Evolutionary conservation across 352 stramenopile species (phyloP).

Genomic region (Globisporangium canariense): DNA sequence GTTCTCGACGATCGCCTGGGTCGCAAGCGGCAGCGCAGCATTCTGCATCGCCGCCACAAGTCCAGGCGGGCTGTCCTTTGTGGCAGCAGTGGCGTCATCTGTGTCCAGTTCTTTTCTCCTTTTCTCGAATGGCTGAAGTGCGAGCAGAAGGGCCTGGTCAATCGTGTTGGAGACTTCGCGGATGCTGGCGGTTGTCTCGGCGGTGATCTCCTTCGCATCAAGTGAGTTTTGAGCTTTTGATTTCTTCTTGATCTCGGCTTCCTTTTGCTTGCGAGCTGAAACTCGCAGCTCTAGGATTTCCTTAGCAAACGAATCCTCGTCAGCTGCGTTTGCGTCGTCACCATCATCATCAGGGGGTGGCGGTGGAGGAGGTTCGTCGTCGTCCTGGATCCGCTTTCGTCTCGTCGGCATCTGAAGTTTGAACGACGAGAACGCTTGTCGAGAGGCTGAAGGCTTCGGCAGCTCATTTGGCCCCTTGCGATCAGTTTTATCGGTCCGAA

Average conservation of each 20-base stretch:
- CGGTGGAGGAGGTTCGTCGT: conserved; percentile 17
- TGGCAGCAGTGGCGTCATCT: conserved; percentile 17
- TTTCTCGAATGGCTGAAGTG: conserved; percentile 49
- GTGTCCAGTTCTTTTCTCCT: conserved; percentile 31
- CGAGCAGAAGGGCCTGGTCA: conserved; percentile 39
- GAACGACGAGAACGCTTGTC: neutral
- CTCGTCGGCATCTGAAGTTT: conserved; percentile 5
- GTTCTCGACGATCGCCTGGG: conserved; percentile 40
- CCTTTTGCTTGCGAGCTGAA: conserved; percentile 14
- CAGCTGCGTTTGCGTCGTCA: too few relatives aligned
- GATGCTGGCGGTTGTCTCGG: conserved; percentile 23
- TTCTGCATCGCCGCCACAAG: conserved; percentile 1
- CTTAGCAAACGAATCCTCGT: conserved; percentile 46
- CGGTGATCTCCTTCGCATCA: conserved; percentile 17
- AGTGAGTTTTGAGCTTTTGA: neutral
- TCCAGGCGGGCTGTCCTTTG: conserved; percentile 4
- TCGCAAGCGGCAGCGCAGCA: conserved; percentile 25
- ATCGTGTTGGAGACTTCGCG: conserved; percentile 40
- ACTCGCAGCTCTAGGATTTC: conserved; percentile 34
- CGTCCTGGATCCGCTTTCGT: conserved; percentile 17
- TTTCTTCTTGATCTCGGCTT: conserved; percentile 19
- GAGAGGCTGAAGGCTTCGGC: neutral
- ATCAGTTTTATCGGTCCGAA: conserved; percentile 13
- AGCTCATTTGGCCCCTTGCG: neutral
- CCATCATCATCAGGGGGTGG: conserved; percentile 14